These are phyloP conservation scores for Cucurbitaria berberidis DNA, from an alignment of 2,329 filamentous ascomycete species.

Conservation along the genomic window DNA sequence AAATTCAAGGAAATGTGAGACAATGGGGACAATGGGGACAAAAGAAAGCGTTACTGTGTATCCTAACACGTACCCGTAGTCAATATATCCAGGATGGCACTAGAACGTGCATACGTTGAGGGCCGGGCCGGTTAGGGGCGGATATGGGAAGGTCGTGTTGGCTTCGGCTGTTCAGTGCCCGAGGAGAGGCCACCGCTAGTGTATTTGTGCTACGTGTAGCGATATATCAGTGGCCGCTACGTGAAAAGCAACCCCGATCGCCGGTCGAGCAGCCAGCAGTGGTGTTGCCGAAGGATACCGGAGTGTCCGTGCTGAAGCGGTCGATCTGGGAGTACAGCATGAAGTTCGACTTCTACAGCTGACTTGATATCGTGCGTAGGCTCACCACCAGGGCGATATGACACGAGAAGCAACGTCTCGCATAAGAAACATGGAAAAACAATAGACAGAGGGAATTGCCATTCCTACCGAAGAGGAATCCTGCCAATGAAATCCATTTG, in stretches of 20 bases:
- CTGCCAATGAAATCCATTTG: slow-evolving; percentile 41
- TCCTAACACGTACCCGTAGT: slow-evolving; percentile 4
- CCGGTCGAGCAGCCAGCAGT: slow-evolving; percentile 21
- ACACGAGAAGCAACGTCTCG: slow-evolving; percentile 39
- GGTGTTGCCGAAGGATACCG: slow-evolving; percentile 34
- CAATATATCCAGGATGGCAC: slow-evolving; percentile 15
- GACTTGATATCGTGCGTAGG: slow-evolving; percentile 26
- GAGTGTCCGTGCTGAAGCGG: slow-evolving; percentile 38
- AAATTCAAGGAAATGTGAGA: slow-evolving; percentile 2
- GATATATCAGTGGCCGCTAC: slow-evolving; percentile 21
- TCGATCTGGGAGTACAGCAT: slow-evolving; percentile 39
- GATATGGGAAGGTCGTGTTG: slow-evolving; percentile 25
- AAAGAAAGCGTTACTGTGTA: slow-evolving; percentile 17
- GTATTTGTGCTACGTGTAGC: slow-evolving; percentile 37
- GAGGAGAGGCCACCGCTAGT: slow-evolving; percentile 11
- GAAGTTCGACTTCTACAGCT: slow-evolving; percentile 35
- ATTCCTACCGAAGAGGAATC: slow-evolving; percentile 28
- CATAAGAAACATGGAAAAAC: slow-evolving; percentile 36
- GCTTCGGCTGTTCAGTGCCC: slow-evolving; percentile 11
- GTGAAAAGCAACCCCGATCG: slow-evolving; percentile 32
- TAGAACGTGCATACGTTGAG: slow-evolving; percentile 31
- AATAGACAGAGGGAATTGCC: slow-evolving; percentile 37
- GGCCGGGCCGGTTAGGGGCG: slow-evolving; percentile 41
- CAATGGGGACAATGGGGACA: slow-evolving; percentile 7
- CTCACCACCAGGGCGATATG: slow-evolving; percentile 39